These are phyloP conservation scores for Gossypium raimondii DNA, from an alignment of 345 rosid species.

Conservation along the genomic window DNA sequence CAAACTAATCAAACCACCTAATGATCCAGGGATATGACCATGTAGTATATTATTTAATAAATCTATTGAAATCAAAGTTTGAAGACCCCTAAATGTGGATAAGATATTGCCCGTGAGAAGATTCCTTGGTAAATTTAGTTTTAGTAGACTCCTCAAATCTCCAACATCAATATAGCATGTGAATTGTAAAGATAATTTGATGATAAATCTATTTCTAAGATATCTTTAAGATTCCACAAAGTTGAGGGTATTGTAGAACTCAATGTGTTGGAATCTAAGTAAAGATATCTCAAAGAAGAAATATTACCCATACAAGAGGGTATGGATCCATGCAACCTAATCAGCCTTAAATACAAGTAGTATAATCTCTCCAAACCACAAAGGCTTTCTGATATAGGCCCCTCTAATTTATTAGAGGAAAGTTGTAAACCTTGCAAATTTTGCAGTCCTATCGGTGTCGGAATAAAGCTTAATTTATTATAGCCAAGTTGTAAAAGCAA, in stretches of 20 bases:
- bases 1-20: neutral
- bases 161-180: too few species aligned
- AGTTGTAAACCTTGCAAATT: neutral
- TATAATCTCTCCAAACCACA: neutral
- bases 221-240: too few species aligned
- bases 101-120: accelerated
- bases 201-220: too few species aligned
- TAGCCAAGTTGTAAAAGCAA: too few species aligned
- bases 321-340: neutral
- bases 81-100: neutral
- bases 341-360: neutral
- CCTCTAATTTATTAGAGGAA: neutral
- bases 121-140: too few species aligned
- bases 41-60: neutral
- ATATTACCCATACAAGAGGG: constrained; percentile 1
- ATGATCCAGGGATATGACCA: constrained; percentile 12
- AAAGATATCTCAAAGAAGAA: neutral
- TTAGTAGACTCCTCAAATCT: too few species aligned
- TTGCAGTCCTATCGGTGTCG: neutral
- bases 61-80: neutral
- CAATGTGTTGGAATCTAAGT: neutral
- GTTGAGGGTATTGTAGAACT: too few species aligned
- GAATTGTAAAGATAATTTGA: too few species aligned
- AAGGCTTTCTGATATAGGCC: neutral
- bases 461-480: neutral